Evolutionary conservation across 2,329 filamentous ascomycete genomes (phyloP).

Genomic region (Myotisia sp.): DNA sequence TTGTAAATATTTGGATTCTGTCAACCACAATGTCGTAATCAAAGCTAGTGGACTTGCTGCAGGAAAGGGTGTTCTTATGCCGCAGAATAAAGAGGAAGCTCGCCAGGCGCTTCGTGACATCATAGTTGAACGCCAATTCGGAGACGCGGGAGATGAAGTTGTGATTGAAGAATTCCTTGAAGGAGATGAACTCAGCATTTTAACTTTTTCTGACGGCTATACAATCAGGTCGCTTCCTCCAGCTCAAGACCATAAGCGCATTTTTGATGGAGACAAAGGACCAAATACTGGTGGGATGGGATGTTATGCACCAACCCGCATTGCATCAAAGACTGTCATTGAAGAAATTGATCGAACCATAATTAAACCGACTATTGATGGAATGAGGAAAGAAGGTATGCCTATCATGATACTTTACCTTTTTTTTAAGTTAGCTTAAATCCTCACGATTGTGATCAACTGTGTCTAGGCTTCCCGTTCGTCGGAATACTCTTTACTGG

Average conservation of each 20-base stretch:
- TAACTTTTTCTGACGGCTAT: slow-evolving; percentile 83
- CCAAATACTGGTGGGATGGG: slow-evolving; percentile 98
- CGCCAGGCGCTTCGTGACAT: slow-evolving; percentile 70
- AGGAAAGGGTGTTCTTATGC: slow-evolving; percentile 91
- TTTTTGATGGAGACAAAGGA: slow-evolving; percentile 76
- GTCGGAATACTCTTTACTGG: slow-evolving; percentile 42
- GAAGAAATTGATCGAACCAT: slow-evolving; percentile 66
- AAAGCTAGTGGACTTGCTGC: slow-evolving; percentile 86
- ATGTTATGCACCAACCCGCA: slow-evolving; percentile 81
- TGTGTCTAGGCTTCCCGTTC: slow-evolving; percentile 25
- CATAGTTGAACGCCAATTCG: slow-evolving; percentile 80
- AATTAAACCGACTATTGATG: slow-evolving; percentile 76
- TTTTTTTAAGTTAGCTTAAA: not conserved
- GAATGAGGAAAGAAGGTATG: slow-evolving; percentile 64
- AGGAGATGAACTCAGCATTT: slow-evolving; percentile 81
- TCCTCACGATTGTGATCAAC: not conserved
- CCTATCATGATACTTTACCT: slow-evolving; percentile 29
- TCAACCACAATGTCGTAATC: slow-evolving; percentile 68
- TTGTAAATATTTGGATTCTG: slow-evolving; percentile 55
- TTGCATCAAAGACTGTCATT: slow-evolving; percentile 60
- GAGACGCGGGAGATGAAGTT: slow-evolving; percentile 71
- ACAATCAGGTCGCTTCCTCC: slow-evolving; percentile 71
- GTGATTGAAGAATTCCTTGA: slow-evolving; percentile 90
- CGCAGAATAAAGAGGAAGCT: slow-evolving; percentile 66
- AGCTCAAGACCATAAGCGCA: slow-evolving; percentile 92